Conservation (phyloP, 2,329 filamentous ascomycete genomes). For the Aspergillus hiratsukae region DNA sequence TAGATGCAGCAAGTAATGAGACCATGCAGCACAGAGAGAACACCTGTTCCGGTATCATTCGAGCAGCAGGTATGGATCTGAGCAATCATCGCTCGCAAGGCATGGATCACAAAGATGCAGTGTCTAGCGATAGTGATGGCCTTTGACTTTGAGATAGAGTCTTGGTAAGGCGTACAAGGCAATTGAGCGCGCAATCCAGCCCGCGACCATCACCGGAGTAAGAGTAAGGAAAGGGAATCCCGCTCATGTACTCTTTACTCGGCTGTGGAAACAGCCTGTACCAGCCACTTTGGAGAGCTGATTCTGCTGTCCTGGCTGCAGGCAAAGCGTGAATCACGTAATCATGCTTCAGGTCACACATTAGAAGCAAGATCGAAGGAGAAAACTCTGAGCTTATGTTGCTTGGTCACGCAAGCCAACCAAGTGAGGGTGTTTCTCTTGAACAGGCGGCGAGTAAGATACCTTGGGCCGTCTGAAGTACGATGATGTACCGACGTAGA, state of each 20-base stretch:
- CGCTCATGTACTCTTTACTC: neutral
- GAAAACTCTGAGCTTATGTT: neutral
- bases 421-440: neutral
- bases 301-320: neutral
- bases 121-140: neutral
- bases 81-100: neutral
- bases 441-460: neutral
- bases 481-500: neutral
- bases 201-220: neutral
- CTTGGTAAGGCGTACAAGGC: neutral
- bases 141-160: neutral
- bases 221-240: neutral
- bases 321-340: neutral
- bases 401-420: too few species aligned
- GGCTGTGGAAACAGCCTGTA: neutral
- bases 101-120: neutral
- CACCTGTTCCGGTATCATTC: conserved; percentile 13
- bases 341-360: neutral
- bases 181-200: neutral
- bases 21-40: conserved; percentile 6
- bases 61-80: neutral
- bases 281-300: neutral
- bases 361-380: neutral
- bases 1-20: conserved; percentile 6
- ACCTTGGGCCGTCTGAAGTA: neutral